Percentiles rank a stretch among this genome's conserved stretches.
phyloP scores from a whole-genome alignment of 345 rosid genomes.

The Citrus cavaleriei region DNA sequence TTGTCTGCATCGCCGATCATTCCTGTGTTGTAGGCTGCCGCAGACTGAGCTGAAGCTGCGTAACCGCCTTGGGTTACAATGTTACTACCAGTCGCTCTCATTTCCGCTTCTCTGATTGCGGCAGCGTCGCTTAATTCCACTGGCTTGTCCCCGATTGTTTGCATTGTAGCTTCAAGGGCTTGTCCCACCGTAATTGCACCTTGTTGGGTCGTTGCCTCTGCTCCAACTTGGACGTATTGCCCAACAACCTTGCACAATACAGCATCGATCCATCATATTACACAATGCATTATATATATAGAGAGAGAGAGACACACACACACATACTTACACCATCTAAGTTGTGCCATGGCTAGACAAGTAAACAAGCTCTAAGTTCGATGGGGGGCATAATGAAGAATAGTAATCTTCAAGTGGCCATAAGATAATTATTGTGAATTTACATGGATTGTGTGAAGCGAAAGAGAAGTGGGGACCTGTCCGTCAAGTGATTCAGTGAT shows the following conservation, averaged over 20 bases:
- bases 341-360: too few species aligned
- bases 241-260: constrained; percentile 16
- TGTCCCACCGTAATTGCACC: constrained; percentile 15
- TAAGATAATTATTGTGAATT: too few species aligned
- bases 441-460: too few species aligned
- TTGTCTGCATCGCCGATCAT: constrained; percentile 12
- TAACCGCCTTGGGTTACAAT: constrained; percentile 11
- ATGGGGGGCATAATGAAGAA: too few species aligned
- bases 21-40: constrained; percentile 20
- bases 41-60: constrained; percentile 28
- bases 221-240: constrained; percentile 5
- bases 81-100: constrained; percentile 13
- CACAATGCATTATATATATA: background rate
- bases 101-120: constrained; percentile 17
- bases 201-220: background rate
- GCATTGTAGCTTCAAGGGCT: constrained; percentile 23
- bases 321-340: too few species aligned
- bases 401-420: too few species aligned
- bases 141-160: constrained; percentile 19
- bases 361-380: too few species aligned
- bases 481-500: constrained; percentile 61
- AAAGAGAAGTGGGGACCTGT: constrained; percentile 32
- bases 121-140: constrained; percentile 25
- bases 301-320: too few species aligned
- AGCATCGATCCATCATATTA: background rate